Conservation (phyloP, 805 yeast genomes). For the Tetrapisispora taiwanensis region DNA sequence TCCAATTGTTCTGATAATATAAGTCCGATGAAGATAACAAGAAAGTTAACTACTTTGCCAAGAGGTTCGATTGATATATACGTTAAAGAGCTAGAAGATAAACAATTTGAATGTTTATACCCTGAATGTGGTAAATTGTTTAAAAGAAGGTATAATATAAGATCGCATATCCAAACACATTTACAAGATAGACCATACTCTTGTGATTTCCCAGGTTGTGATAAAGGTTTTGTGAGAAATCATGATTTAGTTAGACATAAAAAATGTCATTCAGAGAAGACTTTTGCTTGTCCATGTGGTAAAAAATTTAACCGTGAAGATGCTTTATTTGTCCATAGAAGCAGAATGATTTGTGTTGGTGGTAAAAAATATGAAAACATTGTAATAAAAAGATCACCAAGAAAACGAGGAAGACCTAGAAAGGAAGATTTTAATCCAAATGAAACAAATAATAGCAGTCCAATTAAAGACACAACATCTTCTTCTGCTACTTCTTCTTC, state of each 20-base stretch:
- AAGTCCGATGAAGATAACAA: slow-evolving; percentile 18
- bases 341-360: slow-evolving; percentile 73
- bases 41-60: slow-evolving; percentile 41
- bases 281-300: slow-evolving; percentile 82
- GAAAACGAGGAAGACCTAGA: slow-evolving; percentile 20
- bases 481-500: no score
- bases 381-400: slow-evolving; percentile 24
- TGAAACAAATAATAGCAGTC: slow-evolving; percentile 11
- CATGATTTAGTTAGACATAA: slow-evolving; percentile 88
- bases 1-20: slow-evolving; percentile 1
- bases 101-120: slow-evolving; percentile 62
- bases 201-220: slow-evolving; percentile 56
- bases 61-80: slow-evolving; percentile 82
- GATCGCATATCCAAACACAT: slow-evolving; percentile 96
- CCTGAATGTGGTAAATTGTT: slow-evolving; percentile 74
- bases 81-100: slow-evolving; percentile 72
- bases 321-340: slow-evolving; percentile 73
- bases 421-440: slow-evolving; percentile 13
- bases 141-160: slow-evolving; percentile 78
- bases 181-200: slow-evolving; percentile 85
- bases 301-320: slow-evolving; percentile 84
- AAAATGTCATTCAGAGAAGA: slow-evolving; percentile 70
- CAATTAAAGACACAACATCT: neutral
- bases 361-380: slow-evolving; percentile 34
- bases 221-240: slow-evolving; percentile 83